Percentiles rank a stretch among this genome's conserved stretches.
Evolutionary conservation across 129 eudicot genomes (phyloP).

Genomic region (Artemisia annua): DNA sequence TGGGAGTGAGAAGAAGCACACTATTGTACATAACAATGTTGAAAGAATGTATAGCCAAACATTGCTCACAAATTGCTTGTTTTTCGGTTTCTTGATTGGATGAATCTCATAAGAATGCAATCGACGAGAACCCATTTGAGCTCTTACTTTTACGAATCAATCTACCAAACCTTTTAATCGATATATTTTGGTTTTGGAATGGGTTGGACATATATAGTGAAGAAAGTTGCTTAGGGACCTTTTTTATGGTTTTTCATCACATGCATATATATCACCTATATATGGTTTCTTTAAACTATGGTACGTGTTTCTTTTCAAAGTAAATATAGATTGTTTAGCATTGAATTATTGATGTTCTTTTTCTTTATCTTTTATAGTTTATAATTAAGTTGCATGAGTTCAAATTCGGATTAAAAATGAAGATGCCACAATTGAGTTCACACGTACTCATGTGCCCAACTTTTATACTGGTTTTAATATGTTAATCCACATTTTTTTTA

Average conservation of each 20-base stretch:
- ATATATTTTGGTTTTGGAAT: neutral
- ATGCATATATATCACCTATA: neutral
- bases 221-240: neutral
- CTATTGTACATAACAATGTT: constrained; percentile 38
- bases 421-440: neutral
- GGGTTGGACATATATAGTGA: neutral
- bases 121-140: too few species aligned
- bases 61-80: constrained; percentile 28
- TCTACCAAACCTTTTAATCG: neutral
- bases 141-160: constrained; percentile 6
- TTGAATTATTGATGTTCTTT: constrained; percentile 19
- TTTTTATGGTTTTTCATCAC: constrained; percentile 13
- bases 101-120: too few species aligned
- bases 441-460: neutral
- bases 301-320: constrained; percentile 6
- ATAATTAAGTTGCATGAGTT: neutral
- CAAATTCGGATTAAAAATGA: neutral
- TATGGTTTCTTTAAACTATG: neutral
- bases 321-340: neutral
- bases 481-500: neutral
- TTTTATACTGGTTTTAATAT: neutral
- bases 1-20: constrained; percentile 41
- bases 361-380: neutral
- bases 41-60: constrained; percentile 39
- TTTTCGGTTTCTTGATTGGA: too few species aligned